A percentile compares a stretch with the other conserved stretches of the same genome.
Conservation (phyloP, 331 rosid genomes). For the Dryas integrifolia region DNA sequence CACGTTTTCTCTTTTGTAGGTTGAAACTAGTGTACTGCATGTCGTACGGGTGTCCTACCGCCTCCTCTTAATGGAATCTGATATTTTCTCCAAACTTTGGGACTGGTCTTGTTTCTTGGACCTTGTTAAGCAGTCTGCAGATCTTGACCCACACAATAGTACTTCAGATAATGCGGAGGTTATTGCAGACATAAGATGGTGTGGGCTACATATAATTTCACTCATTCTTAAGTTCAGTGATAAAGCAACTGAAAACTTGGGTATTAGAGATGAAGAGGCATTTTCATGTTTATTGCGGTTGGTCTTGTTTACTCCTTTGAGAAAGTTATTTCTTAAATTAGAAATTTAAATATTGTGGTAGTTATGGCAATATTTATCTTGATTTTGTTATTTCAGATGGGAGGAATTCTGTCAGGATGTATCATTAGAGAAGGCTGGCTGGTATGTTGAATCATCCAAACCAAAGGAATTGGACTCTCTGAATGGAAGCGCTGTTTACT, state of each 20-base stretch:
- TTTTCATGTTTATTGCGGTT: constrained; percentile 63
- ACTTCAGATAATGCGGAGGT: constrained; percentile 13
- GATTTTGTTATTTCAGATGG: constrained; percentile 56
- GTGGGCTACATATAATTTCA: constrained; percentile 48
- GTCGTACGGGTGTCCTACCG: constrained; percentile 69
- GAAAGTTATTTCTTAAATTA: constrained; percentile 5
- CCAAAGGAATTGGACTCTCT: constrained; percentile 27
- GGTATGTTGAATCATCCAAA: constrained; percentile 43
- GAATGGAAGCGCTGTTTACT: constrained; percentile 30
- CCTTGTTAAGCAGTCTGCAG: constrained; percentile 38
- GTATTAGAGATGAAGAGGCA: constrained; percentile 46
- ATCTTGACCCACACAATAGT: constrained; percentile 19
- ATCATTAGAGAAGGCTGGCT: constrained; percentile 63
- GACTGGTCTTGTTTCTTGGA: constrained; percentile 74
- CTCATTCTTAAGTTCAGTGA: constrained; percentile 54
- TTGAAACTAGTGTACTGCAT: constrained; percentile 32
- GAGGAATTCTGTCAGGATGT: constrained; percentile 75
- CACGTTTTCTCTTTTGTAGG: constrained; percentile 34
- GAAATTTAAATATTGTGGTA: neutral
- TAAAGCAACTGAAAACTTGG: constrained; percentile 42
- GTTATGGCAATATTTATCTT: constrained; percentile 18
- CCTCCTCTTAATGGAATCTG: constrained; percentile 52
- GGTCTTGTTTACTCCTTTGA: constrained; percentile 27
- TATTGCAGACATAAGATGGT: constrained; percentile 61
- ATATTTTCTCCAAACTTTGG: constrained; percentile 62